phyloP scores from a whole-genome alignment of 257 asterid genomes.

The Solanum piurae region DNA sequence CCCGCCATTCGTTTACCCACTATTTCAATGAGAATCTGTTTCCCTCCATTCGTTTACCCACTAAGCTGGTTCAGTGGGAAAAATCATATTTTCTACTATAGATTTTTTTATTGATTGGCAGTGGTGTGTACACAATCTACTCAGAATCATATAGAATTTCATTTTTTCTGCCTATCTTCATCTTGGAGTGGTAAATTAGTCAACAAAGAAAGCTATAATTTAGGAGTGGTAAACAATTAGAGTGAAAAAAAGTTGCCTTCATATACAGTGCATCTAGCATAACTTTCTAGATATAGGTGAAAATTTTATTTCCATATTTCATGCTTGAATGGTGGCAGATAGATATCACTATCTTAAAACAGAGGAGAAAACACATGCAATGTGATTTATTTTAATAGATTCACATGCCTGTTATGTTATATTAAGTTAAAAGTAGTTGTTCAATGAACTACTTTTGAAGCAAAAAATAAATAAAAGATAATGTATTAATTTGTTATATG shows the following conservation, averaged over 20 bases:
- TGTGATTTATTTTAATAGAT: neutral
- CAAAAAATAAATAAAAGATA: neutral
- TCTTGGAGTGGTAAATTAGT: neutral
- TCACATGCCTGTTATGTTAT: neutral
- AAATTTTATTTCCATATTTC: neutral
- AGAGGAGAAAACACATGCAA: constrained; percentile 5
- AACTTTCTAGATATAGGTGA: neutral
- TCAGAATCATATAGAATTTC: neutral
- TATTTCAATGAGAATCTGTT: too few species aligned
- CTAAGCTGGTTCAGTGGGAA: too few species aligned
- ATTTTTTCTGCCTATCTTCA: neutral
- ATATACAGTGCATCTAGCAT: neutral
- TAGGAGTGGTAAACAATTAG: neutral
- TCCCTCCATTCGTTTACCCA: too few species aligned
- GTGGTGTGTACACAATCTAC: neutral
- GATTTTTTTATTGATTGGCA: neutral
- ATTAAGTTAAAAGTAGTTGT: neutral
- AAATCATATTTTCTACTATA: too few species aligned
- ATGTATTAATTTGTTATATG: neutral
- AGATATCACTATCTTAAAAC: neutral
- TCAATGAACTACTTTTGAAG: neutral
- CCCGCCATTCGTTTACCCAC: neutral
- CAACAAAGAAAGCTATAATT: neutral
- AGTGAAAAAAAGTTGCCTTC: neutral
- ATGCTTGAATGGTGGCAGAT: neutral